Evolutionary conservation across 2,329 filamentous ascomycete species (phyloP), one percentile per base, ranked within the genome.

Genomic region (Hymenotorrendiella dingleyae): DNA sequence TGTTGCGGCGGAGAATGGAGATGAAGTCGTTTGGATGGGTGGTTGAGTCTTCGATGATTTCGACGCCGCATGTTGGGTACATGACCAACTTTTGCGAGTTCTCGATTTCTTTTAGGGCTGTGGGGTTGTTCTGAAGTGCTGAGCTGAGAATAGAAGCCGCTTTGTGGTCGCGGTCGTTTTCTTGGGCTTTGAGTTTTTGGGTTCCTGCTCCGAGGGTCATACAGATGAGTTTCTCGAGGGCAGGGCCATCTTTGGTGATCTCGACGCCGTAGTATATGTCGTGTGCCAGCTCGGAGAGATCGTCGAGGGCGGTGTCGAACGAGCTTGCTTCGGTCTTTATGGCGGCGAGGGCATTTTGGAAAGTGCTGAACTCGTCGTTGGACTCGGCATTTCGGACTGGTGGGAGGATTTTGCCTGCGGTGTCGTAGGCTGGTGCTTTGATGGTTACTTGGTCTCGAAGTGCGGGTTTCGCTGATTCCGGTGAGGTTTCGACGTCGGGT

Each of bases 231-330:
- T 69, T 62, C 48, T 68, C 69, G 40, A 81, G 52, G 2, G 72
- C 72, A 2, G 71, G 69, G 3, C 65, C 55, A 50, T 81, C 73
- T 57, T 78, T 73, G 17, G 72, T 68, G 45, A 84, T 71, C 58
- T 81, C 76, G 14, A 80, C 65, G 8, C 81, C 81, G 60, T 83
- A 85, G 65, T 82, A 84, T 49, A 84, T 77, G 60, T 84, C 81
- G 60, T 84, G 80, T 0, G 80, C 74, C 21, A 83, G 64, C 6
- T 84, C 80, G 47, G 74, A 69, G n/a, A 85, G 69, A 24, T 68
- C 68, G 24, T 74, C 70, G 6, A 85, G 67, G 0, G 63, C 58
- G 6, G 44, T 35, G 26, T 56, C 50, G 48, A 58, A 49, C 37
- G 48, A 43, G 29, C 53, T 50, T 6, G 54, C 52, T 16, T 68